A percentile compares a stretch with the other conserved stretches of the same genome.
Evolutionary conservation across 805 yeast species (phyloP).

Genomic region (Pachysolen tannophilus): DNA sequence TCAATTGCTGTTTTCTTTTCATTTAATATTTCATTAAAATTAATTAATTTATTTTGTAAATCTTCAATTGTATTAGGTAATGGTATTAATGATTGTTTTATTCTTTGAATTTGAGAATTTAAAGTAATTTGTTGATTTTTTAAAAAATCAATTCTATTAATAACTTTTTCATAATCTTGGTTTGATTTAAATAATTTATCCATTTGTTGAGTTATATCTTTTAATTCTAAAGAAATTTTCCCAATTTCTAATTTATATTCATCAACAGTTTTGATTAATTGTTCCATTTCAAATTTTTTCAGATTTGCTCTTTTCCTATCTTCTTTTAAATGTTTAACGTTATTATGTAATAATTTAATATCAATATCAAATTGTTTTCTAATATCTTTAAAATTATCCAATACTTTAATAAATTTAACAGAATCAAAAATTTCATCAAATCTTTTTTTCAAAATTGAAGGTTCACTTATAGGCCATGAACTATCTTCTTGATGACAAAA

Average conservation of each 20-base stretch:
- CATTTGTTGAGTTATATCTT: constrained; percentile 46
- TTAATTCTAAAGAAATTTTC: constrained; percentile 40
- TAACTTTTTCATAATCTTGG: constrained; percentile 70
- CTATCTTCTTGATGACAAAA: constrained; percentile 98
- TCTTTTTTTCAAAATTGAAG: constrained; percentile 77
- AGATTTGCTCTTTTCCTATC: constrained; percentile 70
- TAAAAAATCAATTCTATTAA: constrained; percentile 56
- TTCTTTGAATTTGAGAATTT: constrained; percentile 41
- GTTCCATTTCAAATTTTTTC: constrained; percentile 38
- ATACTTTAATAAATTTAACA: constrained; percentile 81
- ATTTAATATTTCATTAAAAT: constrained; percentile 27
- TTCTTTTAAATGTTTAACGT: constrained; percentile 64
- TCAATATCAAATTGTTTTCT: constrained; percentile 74
- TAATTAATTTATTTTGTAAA: constrained; percentile 28
- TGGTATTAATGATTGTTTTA: constrained; percentile 37
- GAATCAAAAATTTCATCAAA: constrained; percentile 98
- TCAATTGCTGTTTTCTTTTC: constrained; percentile 17
- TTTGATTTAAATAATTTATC: constrained; percentile 63
- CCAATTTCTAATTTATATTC: constrained; percentile 40
- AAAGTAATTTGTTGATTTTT: constrained; percentile 37
- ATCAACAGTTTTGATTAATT: constrained; percentile 35
- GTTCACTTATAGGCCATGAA: constrained; percentile 93
- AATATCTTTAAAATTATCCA: constrained; percentile 68
- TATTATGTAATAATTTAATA: constrained; percentile 66
- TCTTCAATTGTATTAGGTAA: constrained; percentile 36